Evolutionary conservation across 169 alveolate genomes (phyloP).

Genomic region (Cyclospora cayetanensis): DNA sequence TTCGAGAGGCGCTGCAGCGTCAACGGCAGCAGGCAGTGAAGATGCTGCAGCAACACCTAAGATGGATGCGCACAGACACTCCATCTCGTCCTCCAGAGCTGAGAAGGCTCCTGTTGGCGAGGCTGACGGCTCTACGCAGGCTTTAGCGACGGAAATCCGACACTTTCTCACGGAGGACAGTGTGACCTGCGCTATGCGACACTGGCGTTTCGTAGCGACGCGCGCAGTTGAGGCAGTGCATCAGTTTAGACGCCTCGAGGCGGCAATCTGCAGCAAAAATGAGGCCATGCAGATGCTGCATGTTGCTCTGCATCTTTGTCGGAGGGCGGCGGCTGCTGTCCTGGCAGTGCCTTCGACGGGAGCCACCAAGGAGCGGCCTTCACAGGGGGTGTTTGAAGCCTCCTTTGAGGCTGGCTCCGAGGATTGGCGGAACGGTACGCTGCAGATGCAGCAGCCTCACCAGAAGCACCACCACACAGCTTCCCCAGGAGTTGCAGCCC

Average conservation of each 20-base stretch:
- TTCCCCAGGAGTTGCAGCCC: background rate
- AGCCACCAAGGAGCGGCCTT: background rate
- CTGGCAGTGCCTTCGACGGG: background rate
- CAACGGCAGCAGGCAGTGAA: no score
- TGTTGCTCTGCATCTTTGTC: slow-evolving; percentile 6
- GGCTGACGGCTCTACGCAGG: no score
- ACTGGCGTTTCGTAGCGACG: background rate
- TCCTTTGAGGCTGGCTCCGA: background rate
- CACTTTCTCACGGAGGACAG: background rate
- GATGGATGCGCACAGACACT: no score
- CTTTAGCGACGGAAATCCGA: background rate
- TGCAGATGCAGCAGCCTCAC: background rate
- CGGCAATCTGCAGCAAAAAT: background rate
- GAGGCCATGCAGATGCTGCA: background rate
- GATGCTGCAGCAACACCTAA: no score
- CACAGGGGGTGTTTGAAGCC: background rate
- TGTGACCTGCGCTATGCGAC: background rate
- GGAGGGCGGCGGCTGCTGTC: slow-evolving; percentile 28
- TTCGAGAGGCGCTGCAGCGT: no score
- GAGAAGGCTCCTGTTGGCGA: no score
- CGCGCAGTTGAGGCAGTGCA: background rate
- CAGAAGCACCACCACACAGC: background rate
- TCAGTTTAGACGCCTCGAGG: background rate
- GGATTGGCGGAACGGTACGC: background rate
- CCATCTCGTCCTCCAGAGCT: no score